Evolutionary conservation across 495 filamentous ascomycete species (phyloP).

Genomic region (Annulohypoxylon stygium): DNA sequence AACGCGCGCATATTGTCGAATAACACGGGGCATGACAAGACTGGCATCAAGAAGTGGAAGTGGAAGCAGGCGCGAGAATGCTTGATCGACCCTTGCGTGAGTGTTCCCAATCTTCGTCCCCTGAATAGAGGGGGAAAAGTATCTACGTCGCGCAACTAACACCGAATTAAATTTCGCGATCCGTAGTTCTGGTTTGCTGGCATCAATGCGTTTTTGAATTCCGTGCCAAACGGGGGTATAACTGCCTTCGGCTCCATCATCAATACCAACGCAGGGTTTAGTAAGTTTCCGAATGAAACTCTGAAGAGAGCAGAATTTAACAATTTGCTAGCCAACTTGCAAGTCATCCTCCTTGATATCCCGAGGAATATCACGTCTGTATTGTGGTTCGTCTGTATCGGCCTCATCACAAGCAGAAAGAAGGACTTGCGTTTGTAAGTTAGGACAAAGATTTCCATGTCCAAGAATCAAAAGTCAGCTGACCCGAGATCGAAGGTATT

Average conservation of each 20-base stretch:
- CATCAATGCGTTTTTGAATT: constrained; percentile 61
- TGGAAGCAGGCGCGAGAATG: constrained; percentile 55
- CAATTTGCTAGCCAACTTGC: constrained; percentile 39
- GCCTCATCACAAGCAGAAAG: constrained; percentile 45
- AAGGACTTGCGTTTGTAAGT: constrained; percentile 52
- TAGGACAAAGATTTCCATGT: background rate
- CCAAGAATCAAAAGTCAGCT: background rate
- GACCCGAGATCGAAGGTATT: constrained; percentile 39
- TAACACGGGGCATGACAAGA: constrained; percentile 52
- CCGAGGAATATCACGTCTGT: constrained; percentile 48
- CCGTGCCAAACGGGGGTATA: constrained; percentile 65
- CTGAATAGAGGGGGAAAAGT: too few species aligned
- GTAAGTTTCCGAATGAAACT: constrained; percentile 13
- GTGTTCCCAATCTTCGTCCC: background rate
- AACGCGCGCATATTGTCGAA: constrained; percentile 51
- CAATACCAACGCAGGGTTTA: constrained; percentile 62
- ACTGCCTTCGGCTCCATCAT: constrained; percentile 64
- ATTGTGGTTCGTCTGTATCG: constrained; percentile 49
- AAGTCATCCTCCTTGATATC: constrained; percentile 51
- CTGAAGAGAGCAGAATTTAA: background rate
- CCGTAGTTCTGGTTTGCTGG: constrained; percentile 58
- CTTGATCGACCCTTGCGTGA: constrained; percentile 50
- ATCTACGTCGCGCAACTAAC: background rate
- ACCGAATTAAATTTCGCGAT: constrained; percentile 16
- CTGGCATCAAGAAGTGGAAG: constrained; percentile 52